Base-by-base conservation (phyloP, 2,329 filamentous ascomycete species). In the Alternaria incomplexa region DNA sequence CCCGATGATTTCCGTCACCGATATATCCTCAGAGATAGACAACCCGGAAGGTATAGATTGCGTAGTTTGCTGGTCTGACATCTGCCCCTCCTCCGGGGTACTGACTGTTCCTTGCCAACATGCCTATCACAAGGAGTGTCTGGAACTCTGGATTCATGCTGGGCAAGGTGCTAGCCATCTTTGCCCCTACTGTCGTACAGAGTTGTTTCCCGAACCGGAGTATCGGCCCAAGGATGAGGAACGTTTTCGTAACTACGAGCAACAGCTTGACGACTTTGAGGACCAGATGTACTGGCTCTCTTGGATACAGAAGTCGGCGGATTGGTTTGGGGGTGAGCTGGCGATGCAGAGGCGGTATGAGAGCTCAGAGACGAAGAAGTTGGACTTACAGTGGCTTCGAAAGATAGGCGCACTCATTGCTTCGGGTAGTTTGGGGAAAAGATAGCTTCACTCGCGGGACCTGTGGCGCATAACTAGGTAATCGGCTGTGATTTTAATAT, bases 161-260 rank as follows among this genome's bases (percentile, higher is more conserved):
- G 23, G 7, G 11, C 11, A 52, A 36, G 36, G 43, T 2, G 28
- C 26, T 22, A 57, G 53, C 46, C 26, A 58, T 36, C 57, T 20
- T n/a, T 62, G 59, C 15, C 46, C 54, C 9, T 58, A 58, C 53
- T 62, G 59, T 43, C 54, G 59, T 11, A 62, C 59, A 11, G 36
- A 62, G 40, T 47, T 62, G 3, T 62, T 62, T 17, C 20, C 47
- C n/a, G 9, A 58, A 26, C 40, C 53, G 8, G 10, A 23, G 22
- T 45, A 47, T 26, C 20, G n/a, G n/a, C n/a, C n/a, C n/a, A n/a
- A n/a, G n/a, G n/a, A n/a, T n/a, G n/a, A 6, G n/a, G 25, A 58
- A 11, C n/a, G 12, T n/a, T 32, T 20, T 11, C 53, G n/a, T 20
- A 30, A 56, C 40, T 46, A 46, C 25, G 40, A 46, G 15, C 3